Percentiles rank a stretch among this genome's conserved stretches.
Evolutionary conservation across 2,329 filamentous ascomycete genomes (phyloP).

Genomic region (Fusarium tanahbumbuense): DNA sequence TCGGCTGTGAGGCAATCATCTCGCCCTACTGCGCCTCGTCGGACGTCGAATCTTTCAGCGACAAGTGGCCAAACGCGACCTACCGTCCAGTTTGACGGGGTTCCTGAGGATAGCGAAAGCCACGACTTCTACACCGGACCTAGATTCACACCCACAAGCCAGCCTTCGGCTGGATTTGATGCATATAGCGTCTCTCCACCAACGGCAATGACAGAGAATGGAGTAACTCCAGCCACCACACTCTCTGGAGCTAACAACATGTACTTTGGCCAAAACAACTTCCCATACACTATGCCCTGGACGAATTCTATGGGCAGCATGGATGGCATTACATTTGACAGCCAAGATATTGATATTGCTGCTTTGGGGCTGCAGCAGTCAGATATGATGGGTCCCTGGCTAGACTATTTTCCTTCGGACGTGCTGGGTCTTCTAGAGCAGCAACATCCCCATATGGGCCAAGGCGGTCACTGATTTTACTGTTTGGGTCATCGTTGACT

Average conservation of each 20-base stretch:
- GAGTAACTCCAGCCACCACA: conserved; percentile 27
- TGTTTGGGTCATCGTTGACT: not conserved
- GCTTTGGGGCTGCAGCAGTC: conserved; percentile 67
- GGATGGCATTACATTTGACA: conserved; percentile 76
- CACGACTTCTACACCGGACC: conserved; percentile 50
- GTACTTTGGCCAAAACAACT: conserved; percentile 45
- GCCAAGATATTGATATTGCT: conserved; percentile 81
- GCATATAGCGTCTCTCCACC: conserved; percentile 57
- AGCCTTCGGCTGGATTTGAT: conserved; percentile 58
- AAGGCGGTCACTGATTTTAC: conserved; percentile 35
- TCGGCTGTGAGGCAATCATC: conserved; percentile 62
- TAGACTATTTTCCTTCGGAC: conserved; percentile 78
- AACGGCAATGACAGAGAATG: conserved; percentile 54
- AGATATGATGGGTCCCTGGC: conserved; percentile 77
- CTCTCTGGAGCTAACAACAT: conserved; percentile 35
- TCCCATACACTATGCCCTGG: conserved; percentile 50
- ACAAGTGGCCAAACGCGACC: conserved; percentile 37
- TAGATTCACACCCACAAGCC: conserved; percentile 57
- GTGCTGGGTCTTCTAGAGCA: conserved; percentile 67
- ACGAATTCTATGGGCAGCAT: conserved; percentile 51
- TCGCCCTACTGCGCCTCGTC: conserved; percentile 45
- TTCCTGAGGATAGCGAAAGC: conserved; percentile 48
- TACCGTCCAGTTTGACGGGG: conserved; percentile 48
- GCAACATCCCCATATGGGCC: conserved; percentile 45
- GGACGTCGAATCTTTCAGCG: conserved; percentile 40